These are phyloP conservation scores for Agrocybe chaxingu DNA, from an alignment of 768 basidiomycete genomes.

Conservation along the genomic window DNA sequence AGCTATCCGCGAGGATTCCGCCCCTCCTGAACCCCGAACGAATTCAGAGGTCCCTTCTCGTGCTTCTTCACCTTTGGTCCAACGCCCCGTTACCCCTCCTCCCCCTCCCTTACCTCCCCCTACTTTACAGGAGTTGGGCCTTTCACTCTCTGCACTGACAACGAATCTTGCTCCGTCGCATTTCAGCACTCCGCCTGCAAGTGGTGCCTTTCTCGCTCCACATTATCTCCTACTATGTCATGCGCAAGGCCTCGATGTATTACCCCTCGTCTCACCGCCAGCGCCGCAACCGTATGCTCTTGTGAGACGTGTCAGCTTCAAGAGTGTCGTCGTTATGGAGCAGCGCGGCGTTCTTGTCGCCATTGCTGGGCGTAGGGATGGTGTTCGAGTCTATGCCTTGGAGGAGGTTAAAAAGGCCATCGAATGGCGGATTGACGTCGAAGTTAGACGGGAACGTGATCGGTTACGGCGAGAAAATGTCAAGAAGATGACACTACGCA, in stretches of 20 bases:
- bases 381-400: constrained; percentile 84
- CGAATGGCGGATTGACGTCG: constrained; percentile 84
- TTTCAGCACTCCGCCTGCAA: constrained; percentile 71
- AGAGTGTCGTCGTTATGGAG: constrained; percentile 89
- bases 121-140: constrained; percentile 70
- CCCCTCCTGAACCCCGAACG: constrained; percentile 19
- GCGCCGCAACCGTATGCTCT: constrained; percentile 76
- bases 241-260: constrained; percentile 80
- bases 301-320: constrained; percentile 78
- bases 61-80: constrained; percentile 52
- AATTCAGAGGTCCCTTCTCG: constrained; percentile 41
- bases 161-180: constrained; percentile 70
- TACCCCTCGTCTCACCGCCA: constrained; percentile 76
- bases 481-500: constrained; percentile 44
- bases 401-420: constrained; percentile 84
- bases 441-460: constrained; percentile 72
- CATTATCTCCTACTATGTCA: constrained; percentile 84
- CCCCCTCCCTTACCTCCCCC: constrained; percentile 73
- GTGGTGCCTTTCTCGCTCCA: constrained; percentile 77
- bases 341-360: constrained; percentile 89
- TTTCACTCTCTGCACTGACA: constrained; percentile 67
- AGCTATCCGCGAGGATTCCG: constrained; percentile 27
- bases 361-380: constrained; percentile 82
- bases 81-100: constrained; percentile 66
- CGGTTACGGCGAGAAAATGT: constrained; percentile 64